These are phyloP conservation scores for Akanthomyces muscarius DNA, from an alignment of 2,329 filamentous ascomycete species.

Conservation along the genomic window DNA sequence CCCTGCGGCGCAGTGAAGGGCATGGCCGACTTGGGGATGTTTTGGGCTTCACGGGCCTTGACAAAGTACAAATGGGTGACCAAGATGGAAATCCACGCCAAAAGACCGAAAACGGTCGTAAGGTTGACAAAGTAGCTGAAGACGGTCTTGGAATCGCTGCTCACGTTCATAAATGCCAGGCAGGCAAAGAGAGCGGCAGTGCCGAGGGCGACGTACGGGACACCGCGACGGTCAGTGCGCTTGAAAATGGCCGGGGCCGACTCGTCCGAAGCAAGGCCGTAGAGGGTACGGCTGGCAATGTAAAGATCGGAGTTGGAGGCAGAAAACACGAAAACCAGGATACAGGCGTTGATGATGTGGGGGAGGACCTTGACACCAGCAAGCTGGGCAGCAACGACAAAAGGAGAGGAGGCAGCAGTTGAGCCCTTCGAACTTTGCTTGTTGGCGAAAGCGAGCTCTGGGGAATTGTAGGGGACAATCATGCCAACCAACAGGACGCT, in stretches of 20 bases:
- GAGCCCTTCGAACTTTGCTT: conserved; percentile 29
- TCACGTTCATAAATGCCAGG: conserved; percentile 65
- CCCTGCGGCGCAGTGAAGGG: conserved; percentile 69
- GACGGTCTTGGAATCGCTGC: conserved; percentile 51
- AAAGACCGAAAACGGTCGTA: conserved; percentile 61
- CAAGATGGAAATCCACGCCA: conserved; percentile 66
- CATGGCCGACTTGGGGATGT: conserved; percentile 50
- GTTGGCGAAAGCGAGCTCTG: conserved; percentile 55
- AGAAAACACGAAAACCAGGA: conserved; percentile 71
- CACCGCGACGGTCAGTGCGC: conserved; percentile 65
- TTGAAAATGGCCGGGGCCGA: conserved; percentile 70
- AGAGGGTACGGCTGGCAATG: conserved; percentile 68
- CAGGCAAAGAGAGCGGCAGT: conserved; percentile 59
- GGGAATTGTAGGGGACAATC: conserved; percentile 68
- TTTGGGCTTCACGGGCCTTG: conserved; percentile 57
- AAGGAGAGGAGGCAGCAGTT: conserved; percentile 63
- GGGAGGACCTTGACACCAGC: conserved; percentile 61
- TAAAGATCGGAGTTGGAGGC: conserved; percentile 76
- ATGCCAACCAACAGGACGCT: conserved; percentile 72
- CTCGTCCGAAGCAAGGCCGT: conserved; percentile 67
- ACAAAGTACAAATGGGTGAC: conserved; percentile 66
- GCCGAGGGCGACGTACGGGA: conserved; percentile 63
- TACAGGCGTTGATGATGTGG: conserved; percentile 68
- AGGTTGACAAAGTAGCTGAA: conserved; percentile 66
- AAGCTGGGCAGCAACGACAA: conserved; percentile 67